Conservation (phyloP, 2,329 filamentous ascomycete species). For the Colletotrichum phormii region DNA sequence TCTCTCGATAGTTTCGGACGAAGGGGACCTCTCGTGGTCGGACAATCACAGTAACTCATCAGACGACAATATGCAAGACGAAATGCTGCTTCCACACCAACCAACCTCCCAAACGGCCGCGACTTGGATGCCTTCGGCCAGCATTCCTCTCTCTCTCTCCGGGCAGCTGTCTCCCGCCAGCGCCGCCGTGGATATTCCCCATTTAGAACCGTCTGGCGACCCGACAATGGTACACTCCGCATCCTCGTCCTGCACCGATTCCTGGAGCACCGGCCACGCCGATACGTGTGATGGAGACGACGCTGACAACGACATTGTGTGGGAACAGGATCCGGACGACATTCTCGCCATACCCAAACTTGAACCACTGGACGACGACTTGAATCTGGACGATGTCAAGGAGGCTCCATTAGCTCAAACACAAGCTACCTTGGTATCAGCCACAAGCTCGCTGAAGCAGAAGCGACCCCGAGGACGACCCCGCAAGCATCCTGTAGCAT, state of each 20-base stretch:
- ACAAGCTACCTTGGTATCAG: constrained; percentile 32
- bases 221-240: constrained; percentile 58
- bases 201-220: constrained; percentile 51
- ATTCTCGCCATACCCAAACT: constrained; percentile 63
- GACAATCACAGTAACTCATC: constrained; percentile 58
- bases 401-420: constrained; percentile 51
- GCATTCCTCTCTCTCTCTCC: constrained; percentile 50
- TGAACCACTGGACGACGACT: constrained; percentile 67
- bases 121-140: constrained; percentile 41
- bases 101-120: constrained; percentile 49
- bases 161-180: constrained; percentile 67
- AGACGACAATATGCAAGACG: constrained; percentile 51
- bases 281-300: constrained; percentile 48
- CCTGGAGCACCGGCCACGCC: constrained; percentile 56
- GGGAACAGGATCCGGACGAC: constrained; percentile 61
- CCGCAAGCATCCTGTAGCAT: constrained; percentile 79
- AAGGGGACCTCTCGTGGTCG: constrained; percentile 58
- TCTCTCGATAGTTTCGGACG: constrained; percentile 54
- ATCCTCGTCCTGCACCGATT: constrained; percentile 58
- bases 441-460: constrained; percentile 50
- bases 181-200: constrained; percentile 57
- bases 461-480: constrained; percentile 83
- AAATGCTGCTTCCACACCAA: constrained; percentile 46
- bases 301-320: constrained; percentile 55
- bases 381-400: constrained; percentile 65